Evolutionary conservation across 2,329 filamentous ascomycete genomes (phyloP).

Genomic region (Nemania sp.): DNA sequence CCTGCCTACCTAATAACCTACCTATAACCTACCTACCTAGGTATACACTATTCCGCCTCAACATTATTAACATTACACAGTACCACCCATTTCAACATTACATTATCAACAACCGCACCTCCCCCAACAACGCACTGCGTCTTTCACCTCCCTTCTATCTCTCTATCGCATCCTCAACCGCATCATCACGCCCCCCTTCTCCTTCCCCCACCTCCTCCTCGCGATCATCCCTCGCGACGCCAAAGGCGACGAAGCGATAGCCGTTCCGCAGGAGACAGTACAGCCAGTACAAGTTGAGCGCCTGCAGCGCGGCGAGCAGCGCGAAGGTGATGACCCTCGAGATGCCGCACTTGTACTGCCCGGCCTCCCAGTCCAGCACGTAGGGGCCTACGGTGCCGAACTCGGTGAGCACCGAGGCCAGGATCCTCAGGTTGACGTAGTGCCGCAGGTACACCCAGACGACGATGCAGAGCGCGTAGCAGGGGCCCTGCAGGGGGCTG

Average conservation of each 20-base stretch:
- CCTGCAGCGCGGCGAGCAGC: slow-evolving; percentile 58
- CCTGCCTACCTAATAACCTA: no score
- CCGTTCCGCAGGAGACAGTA: slow-evolving; percentile 61
- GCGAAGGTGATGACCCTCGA: slow-evolving; percentile 57
- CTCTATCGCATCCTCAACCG: no score
- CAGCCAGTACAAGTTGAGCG: slow-evolving; percentile 66
- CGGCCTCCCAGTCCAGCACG: slow-evolving; percentile 61
- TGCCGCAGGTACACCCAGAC: slow-evolving; percentile 75
- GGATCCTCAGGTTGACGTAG: slow-evolving; percentile 65
- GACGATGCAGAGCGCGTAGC: slow-evolving; percentile 67
- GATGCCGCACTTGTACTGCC: slow-evolving; percentile 64
- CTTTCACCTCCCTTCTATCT: neutral
- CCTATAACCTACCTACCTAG: no score
- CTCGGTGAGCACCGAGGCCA: slow-evolving; percentile 61
- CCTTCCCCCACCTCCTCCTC: slow-evolving; percentile 49
- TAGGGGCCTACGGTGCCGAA: slow-evolving; percentile 62
- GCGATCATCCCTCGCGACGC: slow-evolving; percentile 59
- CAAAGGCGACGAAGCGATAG: slow-evolving; percentile 55
- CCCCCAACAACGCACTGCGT: neutral
- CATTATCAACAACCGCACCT: no score
- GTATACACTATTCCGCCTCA: no score
- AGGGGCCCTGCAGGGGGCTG: slow-evolving; percentile 63
- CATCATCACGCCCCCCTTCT: no score
- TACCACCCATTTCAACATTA: neutral
- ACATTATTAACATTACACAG: neutral